Conservation (phyloP, 2,329 filamentous ascomycete genomes). For the Curvularia spicifera region DNA sequence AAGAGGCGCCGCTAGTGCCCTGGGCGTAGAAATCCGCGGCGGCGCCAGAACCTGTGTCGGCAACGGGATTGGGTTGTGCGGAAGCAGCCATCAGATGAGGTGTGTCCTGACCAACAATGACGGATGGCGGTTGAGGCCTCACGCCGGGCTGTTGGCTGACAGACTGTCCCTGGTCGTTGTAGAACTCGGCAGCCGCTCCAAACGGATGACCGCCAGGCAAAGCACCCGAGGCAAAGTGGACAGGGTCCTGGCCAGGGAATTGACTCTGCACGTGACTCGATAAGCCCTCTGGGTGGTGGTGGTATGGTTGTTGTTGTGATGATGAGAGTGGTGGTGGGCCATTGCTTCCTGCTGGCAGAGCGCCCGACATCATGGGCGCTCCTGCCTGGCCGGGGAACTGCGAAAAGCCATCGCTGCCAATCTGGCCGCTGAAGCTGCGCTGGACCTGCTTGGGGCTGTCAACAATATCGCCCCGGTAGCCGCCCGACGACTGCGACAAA, state of each 20-base stretch:
- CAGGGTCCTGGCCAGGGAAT: conserved; percentile 65
- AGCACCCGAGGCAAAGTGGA: conserved; percentile 54
- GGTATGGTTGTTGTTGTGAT: conserved; percentile 8
- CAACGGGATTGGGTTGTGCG: conserved; percentile 58
- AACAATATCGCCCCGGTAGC: conserved; percentile 42
- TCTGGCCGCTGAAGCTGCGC: conserved; percentile 40
- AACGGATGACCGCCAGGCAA: conserved; percentile 51
- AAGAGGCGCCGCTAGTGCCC: conserved; percentile 26
- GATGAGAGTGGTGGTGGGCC: not conserved
- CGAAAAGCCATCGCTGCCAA: conserved; percentile 41
- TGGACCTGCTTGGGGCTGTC: conserved; percentile 34
- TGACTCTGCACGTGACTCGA: conserved; percentile 62
- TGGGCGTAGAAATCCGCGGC: conserved; percentile 63
- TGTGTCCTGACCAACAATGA: conserved; percentile 61
- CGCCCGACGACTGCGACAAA: conserved; percentile 35
- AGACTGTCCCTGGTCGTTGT: conserved; percentile 67
- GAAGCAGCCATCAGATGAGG: conserved; percentile 64
- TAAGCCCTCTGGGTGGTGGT: conserved; percentile 28
- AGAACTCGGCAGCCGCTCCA: conserved; percentile 67
- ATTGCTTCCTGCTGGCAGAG: conserved; percentile 37
- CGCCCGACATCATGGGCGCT: conserved; percentile 45
- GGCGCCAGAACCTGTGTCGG: conserved; percentile 66
- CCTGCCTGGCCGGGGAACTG: conserved; percentile 46
- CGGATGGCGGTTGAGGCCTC: conserved; percentile 58
- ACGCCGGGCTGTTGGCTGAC: conserved; percentile 66